phyloP scores from a whole-genome alignment of 768 basidiomycete species.

The Boletus pseudopeckii region DNA sequence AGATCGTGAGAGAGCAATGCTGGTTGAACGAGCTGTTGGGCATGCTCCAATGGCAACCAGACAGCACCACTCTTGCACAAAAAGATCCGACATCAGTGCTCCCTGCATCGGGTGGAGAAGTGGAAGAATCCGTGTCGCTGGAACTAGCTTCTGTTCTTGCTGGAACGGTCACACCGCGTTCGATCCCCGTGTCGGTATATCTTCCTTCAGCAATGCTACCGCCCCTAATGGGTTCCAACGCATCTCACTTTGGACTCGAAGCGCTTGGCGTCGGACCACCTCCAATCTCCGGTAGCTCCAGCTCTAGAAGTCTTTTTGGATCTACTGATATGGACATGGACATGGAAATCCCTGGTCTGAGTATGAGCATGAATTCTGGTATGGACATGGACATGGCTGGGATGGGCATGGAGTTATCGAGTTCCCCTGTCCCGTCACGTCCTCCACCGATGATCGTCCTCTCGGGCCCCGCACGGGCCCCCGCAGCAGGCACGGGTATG shows the following conservation, averaged over 20 bases:
- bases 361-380: constrained; percentile 32
- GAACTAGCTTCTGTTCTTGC: constrained; percentile 61
- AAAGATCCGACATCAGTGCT: background rate
- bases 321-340: constrained; percentile 33
- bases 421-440: constrained; percentile 33
- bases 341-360: constrained; percentile 35
- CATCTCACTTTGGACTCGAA: constrained; percentile 28
- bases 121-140: constrained; percentile 38
- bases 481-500: constrained; percentile 60
- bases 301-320: constrained; percentile 29
- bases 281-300: constrained; percentile 22
- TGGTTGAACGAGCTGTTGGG: constrained; percentile 76
- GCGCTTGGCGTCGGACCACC: constrained; percentile 26
- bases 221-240: constrained; percentile 15
- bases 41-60: constrained; percentile 60
- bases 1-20: constrained; percentile 72
- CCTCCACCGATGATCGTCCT: constrained; percentile 57
- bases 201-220: constrained; percentile 42
- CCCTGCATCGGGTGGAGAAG: constrained; percentile 25
- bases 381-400: constrained; percentile 32
- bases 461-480: constrained; percentile 62
- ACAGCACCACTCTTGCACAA: constrained; percentile 23
- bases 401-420: constrained; percentile 30
- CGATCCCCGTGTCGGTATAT: constrained; percentile 70
- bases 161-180: constrained; percentile 39